phyloP scores from a whole-genome alignment of 192 early-diverging fungal genomes.

The Coemansia sp. region DNA sequence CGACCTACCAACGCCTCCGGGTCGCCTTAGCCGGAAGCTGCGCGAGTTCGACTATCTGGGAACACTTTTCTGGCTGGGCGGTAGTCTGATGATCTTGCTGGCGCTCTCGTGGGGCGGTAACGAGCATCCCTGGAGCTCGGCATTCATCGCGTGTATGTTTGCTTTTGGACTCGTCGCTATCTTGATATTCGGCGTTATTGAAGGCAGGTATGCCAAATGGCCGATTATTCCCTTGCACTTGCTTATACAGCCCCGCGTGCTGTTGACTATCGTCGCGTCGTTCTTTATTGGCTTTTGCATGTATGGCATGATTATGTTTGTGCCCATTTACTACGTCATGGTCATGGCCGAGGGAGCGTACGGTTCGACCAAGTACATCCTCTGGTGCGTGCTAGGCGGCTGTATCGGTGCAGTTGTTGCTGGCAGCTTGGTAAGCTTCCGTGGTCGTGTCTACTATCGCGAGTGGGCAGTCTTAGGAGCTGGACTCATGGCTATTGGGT shows the following conservation, averaged over 20 bases:
- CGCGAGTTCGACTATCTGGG: constrained; percentile 64
- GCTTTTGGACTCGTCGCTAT: constrained; percentile 43
- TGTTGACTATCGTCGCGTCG: constrained; percentile 32
- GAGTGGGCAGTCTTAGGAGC: constrained; percentile 44
- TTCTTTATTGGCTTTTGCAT: constrained; percentile 51
- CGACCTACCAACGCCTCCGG: constrained; percentile 55
- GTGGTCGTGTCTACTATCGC: constrained; percentile 40
- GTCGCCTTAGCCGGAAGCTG: constrained; percentile 35
- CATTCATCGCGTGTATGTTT: constrained; percentile 54
- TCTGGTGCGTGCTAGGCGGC: constrained; percentile 45
- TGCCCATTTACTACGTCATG: constrained; percentile 52
- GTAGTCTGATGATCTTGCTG: constrained; percentile 59
- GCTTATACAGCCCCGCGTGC: constrained; percentile 35
- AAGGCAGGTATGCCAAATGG: constrained; percentile 64
- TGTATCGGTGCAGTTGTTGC: constrained; percentile 25
- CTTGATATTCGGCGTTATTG: constrained; percentile 57
- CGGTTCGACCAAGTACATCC: constrained; percentile 30
- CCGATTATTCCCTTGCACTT: constrained; percentile 64
- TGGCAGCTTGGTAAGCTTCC: constrained; percentile 32
- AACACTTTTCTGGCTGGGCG: constrained; percentile 54
- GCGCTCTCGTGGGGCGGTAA: constrained; percentile 66
- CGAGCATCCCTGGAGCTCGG: constrained; percentile 59
- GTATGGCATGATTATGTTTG: constrained; percentile 56
- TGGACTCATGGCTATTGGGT: constrained; percentile 43
- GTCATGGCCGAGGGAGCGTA: constrained; percentile 28